phyloP scores from a whole-genome alignment of 2,329 filamentous ascomycete species.

The Fusarium sp. region DNA sequence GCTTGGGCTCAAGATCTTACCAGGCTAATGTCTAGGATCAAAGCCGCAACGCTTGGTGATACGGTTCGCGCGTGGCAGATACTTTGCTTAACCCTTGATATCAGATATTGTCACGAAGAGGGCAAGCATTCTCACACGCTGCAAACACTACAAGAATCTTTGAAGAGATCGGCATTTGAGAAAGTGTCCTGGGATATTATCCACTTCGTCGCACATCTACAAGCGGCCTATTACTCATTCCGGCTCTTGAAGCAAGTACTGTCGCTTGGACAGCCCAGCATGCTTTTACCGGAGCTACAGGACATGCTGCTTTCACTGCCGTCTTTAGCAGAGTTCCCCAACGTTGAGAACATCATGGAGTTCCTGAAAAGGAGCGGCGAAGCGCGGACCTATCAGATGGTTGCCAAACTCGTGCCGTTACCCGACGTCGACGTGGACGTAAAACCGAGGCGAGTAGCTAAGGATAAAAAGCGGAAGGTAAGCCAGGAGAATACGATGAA shows the following conservation, averaged over 20 bases:
- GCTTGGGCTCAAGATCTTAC: conserved; percentile 40
- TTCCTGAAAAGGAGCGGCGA: conserved; percentile 41
- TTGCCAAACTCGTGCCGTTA: conserved; percentile 44
- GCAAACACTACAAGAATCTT: conserved; percentile 41
- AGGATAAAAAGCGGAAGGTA: conserved; percentile 29
- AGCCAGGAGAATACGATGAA: conserved; percentile 15
- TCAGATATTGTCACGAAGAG: conserved; percentile 50
- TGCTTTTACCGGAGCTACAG: conserved; percentile 35
- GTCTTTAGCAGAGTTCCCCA: conserved; percentile 46
- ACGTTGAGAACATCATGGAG: conserved; percentile 32
- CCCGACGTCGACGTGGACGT: not conserved
- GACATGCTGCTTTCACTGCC: conserved; percentile 48
- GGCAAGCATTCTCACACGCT: conserved; percentile 50
- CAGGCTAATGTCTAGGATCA: conserved; percentile 34
- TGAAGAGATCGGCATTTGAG: not conserved
- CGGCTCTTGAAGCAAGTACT: conserved; percentile 63
- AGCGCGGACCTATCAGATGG: conserved; percentile 12
- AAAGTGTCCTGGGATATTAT: conserved; percentile 68
- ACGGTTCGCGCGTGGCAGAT: conserved; percentile 46
- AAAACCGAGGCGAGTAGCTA: conserved; percentile 4
- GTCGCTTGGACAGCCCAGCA: conserved; percentile 21
- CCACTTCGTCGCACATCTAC: conserved; percentile 73
- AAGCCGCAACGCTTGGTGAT: conserved; percentile 5
- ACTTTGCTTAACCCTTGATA: conserved; percentile 49
- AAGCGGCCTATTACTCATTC: conserved; percentile 74